phyloP scores from a whole-genome alignment of 768 basidiomycete genomes.

The Auricularia sp. region DNA sequence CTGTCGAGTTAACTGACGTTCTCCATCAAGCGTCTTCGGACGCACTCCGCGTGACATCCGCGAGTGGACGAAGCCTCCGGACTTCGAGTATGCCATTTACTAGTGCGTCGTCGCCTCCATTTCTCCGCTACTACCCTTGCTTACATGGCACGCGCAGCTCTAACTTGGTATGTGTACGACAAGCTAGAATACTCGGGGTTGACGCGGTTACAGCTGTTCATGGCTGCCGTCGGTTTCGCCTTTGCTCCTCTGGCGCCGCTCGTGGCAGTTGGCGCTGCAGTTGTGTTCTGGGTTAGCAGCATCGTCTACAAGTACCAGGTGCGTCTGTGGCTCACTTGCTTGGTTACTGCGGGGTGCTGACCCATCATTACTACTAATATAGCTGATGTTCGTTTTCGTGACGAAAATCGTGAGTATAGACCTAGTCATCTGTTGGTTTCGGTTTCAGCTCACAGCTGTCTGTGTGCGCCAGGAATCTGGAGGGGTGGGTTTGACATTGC shows the following conservation, averaged over 20 bases:
- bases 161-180: not conserved
- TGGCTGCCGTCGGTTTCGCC: constrained; percentile 86
- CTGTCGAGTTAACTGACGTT: not conserved
- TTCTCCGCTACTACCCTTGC: too few relatives aligned
- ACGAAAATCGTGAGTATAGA: constrained; percentile 49
- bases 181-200: constrained; percentile 2
- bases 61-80: constrained; percentile 82
- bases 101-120: constrained; percentile 34
- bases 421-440: too few relatives aligned
- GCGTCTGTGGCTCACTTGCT: constrained; percentile 10
- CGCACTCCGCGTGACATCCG: constrained; percentile 84
- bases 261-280: constrained; percentile 69
- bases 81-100: constrained; percentile 81
- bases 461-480: constrained; percentile 47
- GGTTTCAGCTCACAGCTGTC: too few relatives aligned
- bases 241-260: constrained; percentile 93
- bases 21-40: constrained; percentile 37
- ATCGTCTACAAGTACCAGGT: constrained; percentile 8
- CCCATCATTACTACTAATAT: constrained; percentile 40
- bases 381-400: constrained; percentile 89
- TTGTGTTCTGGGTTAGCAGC: constrained; percentile 65
- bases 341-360: not conserved
- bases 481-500: constrained; percentile 48
- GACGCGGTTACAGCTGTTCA: constrained; percentile 49
- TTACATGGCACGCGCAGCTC: too few relatives aligned